Base-by-base conservation (phyloP, 495 filamentous ascomycete species). In the Hyaloscypha bicolor region DNA sequence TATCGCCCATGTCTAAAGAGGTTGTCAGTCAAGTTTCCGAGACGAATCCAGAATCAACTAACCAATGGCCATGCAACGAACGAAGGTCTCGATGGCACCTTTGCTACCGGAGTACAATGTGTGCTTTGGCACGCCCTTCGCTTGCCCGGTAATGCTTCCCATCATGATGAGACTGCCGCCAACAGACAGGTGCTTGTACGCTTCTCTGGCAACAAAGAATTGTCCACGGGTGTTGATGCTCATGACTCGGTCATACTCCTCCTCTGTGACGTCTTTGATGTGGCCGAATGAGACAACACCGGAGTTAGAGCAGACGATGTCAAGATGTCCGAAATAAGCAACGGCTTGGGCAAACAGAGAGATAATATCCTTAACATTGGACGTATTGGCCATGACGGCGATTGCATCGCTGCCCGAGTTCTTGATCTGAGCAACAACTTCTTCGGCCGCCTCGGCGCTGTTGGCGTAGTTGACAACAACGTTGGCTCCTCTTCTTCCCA, bases 151-250 rank as follows among this genome's bases (percentile, higher is more conserved):
- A 78, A 88, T 89, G 75, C 83, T 86, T 25, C 84, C 85, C 79
- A 85, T 86, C 57, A 91, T 79, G 71, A 91, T 89, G 33, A 93
- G 75, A 16, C 91, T 83, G 37, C 91, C 91, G 60, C 87, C 85
- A 16, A 82, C 77, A 76, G 86, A 80, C 55, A 91, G 80, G 76
- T 93, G 76, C 75, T 88, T 86, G 78, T 87, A 89, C 62, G 90
- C 91, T 35, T 90, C 84, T 78, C 90, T 89, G 39, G 88, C 91
- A 67, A 94, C 91, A 78, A 93, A 93, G 82, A 93, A 93, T 78
- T 94, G 91, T 0, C 87, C 91, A 4, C 90, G 83, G 4, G 89
- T 88, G 78, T 94, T 94, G 68, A 93, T 79, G 76, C 85, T 85
- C 76, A 94, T 91, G 59, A 93, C 89, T 56, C 85, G 82, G 76